Evolutionary conservation across 1,284 basidiomycete genomes (phyloP), one percentile per base, ranked within the genome.

Genomic region (Rhodotorula sp.): DNA sequence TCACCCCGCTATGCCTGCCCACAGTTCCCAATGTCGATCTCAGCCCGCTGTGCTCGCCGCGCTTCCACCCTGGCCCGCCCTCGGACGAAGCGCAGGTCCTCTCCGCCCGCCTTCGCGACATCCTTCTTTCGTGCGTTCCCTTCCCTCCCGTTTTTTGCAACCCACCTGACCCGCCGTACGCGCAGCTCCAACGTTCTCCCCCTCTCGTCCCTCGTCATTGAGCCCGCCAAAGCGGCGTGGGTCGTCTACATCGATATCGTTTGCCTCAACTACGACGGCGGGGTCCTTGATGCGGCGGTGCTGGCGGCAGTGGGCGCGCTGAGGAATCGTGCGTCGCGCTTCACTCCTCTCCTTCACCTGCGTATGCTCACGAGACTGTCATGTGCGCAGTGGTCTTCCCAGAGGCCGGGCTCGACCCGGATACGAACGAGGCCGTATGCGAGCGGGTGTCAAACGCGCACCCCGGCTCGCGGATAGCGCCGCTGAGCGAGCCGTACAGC

Each of bases 191-290:
- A 85, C 32, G 82, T 90, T 9, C 74, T 99, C 0, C 84, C 90
- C 0, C 85, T 89, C 1, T 81, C 85, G 0, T 87, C 88, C 1
- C 86, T 99, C 2, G 90, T 89, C 78, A 97, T 99, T 64, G 85
- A 90, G 29, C 86, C 88, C 0, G 89, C 88, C 7, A 91, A 90
- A 81, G 86, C 92, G 0, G 94, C 86, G 0, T 99, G 94, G 94
- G 89, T 90, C 36, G 84, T 99, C 27, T 97, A 97, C 81, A 86
- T 98, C 74, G 96, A 99, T 76, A 88, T 93, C 41, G 91, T 90
- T 9, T 97, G 94, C 82, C 91, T 99, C 78, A 97, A 96, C 83
- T 96, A 94, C 78, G 95, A 99, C 81, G 96, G 96, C 17, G 97
- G 97, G 79, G 90, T 87, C 2, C 91, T 97, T 75, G 96, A 99